Evolutionary conservation across 2,329 filamentous ascomycete genomes (phyloP).

Genomic region (Arthrobotrys megalospora): DNA sequence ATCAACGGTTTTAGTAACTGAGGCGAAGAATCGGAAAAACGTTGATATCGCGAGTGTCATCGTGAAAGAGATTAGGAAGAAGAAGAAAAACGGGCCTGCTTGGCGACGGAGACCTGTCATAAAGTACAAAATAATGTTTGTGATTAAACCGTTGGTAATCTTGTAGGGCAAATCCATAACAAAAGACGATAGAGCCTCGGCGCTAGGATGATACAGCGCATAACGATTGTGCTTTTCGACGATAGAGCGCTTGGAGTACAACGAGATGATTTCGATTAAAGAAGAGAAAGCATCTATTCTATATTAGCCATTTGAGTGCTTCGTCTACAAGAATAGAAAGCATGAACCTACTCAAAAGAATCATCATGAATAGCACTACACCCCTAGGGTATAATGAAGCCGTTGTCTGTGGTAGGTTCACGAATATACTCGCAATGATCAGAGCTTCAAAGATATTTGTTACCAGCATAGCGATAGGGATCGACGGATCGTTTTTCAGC

Average conservation of each 20-base stretch:
- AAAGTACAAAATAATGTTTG: slow-evolving; percentile 71
- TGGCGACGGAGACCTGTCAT: slow-evolving; percentile 70
- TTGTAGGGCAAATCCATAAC: slow-evolving; percentile 70
- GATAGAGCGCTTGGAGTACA: slow-evolving; percentile 67
- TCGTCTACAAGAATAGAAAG: slow-evolving; percentile 63
- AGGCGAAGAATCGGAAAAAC: slow-evolving; percentile 78
- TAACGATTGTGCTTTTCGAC: slow-evolving; percentile 69
- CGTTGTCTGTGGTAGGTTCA: slow-evolving; percentile 64
- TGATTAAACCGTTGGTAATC: slow-evolving; percentile 67
- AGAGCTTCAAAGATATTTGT: slow-evolving; percentile 66
- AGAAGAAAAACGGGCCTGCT: slow-evolving; percentile 71
- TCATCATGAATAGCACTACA: slow-evolving; percentile 71
- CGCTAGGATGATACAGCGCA: slow-evolving; percentile 67
- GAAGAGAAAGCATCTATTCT: slow-evolving; percentile 62
- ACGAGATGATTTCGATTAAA: slow-evolving; percentile 63
- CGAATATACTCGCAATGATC: slow-evolving; percentile 66
- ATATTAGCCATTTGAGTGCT: slow-evolving; percentile 68
- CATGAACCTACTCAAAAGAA: slow-evolving; percentile 68
- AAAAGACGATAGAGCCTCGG: slow-evolving; percentile 66
- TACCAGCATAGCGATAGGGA: slow-evolving; percentile 66
- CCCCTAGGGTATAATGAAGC: slow-evolving; percentile 66
- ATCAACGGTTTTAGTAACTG: slow-evolving; percentile 77
- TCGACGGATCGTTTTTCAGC: slow-evolving; percentile 66
- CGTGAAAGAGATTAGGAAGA: slow-evolving; percentile 68
- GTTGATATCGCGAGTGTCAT: slow-evolving; percentile 59